Percentiles rank a stretch among this genome's conserved stretches.
These are phyloP conservation scores for Pittosporum tobira DNA, from an alignment of 129 eudicot species.

Conservation along the genomic window DNA sequence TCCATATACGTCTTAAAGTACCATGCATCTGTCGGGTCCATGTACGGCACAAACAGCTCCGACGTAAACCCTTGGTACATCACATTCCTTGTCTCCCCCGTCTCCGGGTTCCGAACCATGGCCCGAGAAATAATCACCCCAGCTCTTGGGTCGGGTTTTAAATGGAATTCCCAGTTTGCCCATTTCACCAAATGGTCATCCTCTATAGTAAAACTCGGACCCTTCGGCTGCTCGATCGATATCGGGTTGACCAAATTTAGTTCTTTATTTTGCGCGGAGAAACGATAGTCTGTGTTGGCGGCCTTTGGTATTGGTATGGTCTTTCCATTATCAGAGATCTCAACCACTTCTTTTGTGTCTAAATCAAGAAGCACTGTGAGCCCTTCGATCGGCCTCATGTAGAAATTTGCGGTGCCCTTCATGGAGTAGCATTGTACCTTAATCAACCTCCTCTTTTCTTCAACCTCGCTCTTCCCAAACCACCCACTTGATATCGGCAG, in stretches of 20 bases:
- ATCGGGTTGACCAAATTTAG: constrained; percentile 33
- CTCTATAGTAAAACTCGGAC: constrained; percentile 53
- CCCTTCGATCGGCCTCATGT: constrained; percentile 80
- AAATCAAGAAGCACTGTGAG: constrained; percentile 40
- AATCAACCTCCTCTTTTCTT: constrained; percentile 40
- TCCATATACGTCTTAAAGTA: constrained; percentile 50
- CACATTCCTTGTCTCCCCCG: constrained; percentile 35
- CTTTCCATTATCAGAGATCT: constrained; percentile 36
- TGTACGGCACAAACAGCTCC: constrained; percentile 50
- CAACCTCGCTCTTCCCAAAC: constrained; percentile 46
- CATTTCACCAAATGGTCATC: constrained; percentile 47
- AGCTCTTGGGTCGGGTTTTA: constrained; percentile 43
- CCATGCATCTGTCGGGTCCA: constrained; percentile 55
- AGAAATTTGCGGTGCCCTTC: constrained; percentile 50
- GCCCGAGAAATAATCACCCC: constrained; percentile 44
- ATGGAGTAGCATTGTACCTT: constrained; percentile 51
- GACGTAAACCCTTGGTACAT: constrained; percentile 54
- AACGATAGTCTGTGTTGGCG: constrained; percentile 38
- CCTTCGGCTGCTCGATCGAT: constrained; percentile 64
- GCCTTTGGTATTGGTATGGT: constrained; percentile 51
- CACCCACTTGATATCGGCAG: constrained; percentile 49
- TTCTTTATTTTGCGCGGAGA: constrained; percentile 7
- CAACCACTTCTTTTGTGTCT: constrained; percentile 28
- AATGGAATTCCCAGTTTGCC: constrained; percentile 63
- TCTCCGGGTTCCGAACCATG: constrained; percentile 30